These are phyloP conservation scores for Akanthomyces uredinophilus DNA, from an alignment of 2,329 filamentous ascomycete genomes.

Conservation along the genomic window DNA sequence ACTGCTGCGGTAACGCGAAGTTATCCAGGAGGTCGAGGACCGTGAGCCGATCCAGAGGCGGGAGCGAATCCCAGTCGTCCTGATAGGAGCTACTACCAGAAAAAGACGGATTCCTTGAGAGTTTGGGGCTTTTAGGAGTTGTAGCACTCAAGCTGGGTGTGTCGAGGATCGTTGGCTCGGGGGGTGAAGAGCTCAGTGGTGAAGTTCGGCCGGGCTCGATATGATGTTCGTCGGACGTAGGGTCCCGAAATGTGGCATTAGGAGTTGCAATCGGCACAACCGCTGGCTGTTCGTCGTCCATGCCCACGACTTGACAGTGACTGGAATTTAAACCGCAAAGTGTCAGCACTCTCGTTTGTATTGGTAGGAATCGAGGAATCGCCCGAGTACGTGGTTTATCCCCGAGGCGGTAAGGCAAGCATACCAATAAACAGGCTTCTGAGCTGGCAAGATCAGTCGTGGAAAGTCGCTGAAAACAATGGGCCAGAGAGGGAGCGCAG, in stretches of 20 bases:
- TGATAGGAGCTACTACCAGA: slow-evolving; percentile 82
- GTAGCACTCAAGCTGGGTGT: slow-evolving; percentile 47
- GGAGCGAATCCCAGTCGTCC: slow-evolving; percentile 81
- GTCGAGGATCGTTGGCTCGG: slow-evolving; percentile 40
- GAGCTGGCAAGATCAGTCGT: background rate
- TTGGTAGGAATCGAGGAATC: background rate
- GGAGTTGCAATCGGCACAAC: slow-evolving; percentile 23
- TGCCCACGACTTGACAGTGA: slow-evolving; percentile 3
- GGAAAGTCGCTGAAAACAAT: background rate
- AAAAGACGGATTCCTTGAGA: slow-evolving; percentile 76
- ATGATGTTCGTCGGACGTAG: slow-evolving; percentile 33
- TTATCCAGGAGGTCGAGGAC: slow-evolving; percentile 95
- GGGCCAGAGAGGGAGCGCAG: no score
- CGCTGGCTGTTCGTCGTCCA: slow-evolving; percentile 23
- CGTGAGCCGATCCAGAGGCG: slow-evolving; percentile 82
- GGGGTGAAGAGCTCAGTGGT: slow-evolving; percentile 38
- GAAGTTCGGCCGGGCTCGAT: slow-evolving; percentile 38
- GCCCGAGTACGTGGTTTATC: background rate
- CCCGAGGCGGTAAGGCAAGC: background rate
- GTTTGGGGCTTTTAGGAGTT: slow-evolving; percentile 44
- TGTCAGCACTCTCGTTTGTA: background rate
- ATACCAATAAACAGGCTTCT: background rate
- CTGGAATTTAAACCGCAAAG: background rate
- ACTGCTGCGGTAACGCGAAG: slow-evolving; percentile 79
- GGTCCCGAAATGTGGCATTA: slow-evolving; percentile 32